These are phyloP conservation scores for Ascoidea tarda DNA, from an alignment of 805 yeast genomes.

Conservation along the genomic window DNA sequence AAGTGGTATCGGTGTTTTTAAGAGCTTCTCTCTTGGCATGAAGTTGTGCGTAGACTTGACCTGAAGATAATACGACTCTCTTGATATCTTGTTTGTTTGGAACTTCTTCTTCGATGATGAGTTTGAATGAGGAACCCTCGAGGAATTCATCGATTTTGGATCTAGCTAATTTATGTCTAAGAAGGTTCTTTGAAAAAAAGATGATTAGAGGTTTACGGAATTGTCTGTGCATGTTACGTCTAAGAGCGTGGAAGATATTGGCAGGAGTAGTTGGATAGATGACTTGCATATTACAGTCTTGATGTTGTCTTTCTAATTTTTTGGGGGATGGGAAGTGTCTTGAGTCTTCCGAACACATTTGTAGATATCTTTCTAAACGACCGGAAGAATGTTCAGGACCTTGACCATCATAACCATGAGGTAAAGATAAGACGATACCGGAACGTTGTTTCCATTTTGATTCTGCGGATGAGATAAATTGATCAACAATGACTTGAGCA, in stretches of 20 bases:
- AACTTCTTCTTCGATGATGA: conserved; percentile 91
- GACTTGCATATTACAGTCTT: conserved; percentile 95
- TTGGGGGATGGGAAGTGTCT: conserved; percentile 84
- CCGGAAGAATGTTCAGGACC: conserved; percentile 99
- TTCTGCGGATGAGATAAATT: conserved; percentile 93
- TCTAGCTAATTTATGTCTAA: conserved; percentile 97
- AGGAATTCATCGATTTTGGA: conserved; percentile 74
- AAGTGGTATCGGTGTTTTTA: conserved; percentile 72
- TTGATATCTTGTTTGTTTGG: conserved; percentile 71
- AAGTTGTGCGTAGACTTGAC: conserved; percentile 91
- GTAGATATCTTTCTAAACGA: conserved; percentile 92
- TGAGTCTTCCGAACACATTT: conserved; percentile 90
- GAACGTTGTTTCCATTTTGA: conserved; percentile 98
- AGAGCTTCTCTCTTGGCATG: conserved; percentile 75
- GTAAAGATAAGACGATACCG: conserved; percentile 87
- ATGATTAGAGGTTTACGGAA: conserved; percentile 84
- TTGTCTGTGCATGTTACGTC: conserved; percentile 99
- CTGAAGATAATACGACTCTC: conserved; percentile 72
- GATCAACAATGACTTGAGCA: conserved; percentile 95
- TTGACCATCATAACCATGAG: conserved; percentile 99
- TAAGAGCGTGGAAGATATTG: conserved; percentile 85
- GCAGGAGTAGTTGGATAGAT: conserved; percentile 98
- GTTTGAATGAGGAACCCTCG: conserved; percentile 83
- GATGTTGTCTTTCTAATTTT: conserved; percentile 92
- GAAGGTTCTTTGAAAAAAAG: conserved; percentile 83